Evolutionary conservation across 208 protist species (phyloP).

Genomic region (Trypanosoma theileri): DNA sequence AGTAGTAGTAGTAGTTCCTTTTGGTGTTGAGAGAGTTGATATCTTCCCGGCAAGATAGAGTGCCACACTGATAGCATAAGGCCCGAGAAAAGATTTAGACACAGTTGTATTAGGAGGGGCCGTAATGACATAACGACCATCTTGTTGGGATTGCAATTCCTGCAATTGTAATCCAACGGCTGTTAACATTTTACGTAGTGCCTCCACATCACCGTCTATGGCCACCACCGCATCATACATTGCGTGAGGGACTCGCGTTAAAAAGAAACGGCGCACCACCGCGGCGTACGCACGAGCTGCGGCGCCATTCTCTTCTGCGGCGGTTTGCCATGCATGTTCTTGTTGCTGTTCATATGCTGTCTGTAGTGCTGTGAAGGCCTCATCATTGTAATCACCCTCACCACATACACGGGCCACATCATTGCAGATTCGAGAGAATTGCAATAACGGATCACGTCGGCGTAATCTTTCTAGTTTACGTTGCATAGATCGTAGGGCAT

Average conservation of each 20-base stretch:
- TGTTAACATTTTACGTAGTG: slow-evolving; percentile 19
- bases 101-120: slow-evolving; percentile 24
- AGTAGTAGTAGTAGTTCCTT: background rate
- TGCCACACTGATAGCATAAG: slow-evolving; percentile 54
- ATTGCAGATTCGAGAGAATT: slow-evolving; percentile 85
- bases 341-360: slow-evolving; percentile 38
- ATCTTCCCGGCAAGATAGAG: slow-evolving; percentile 30
- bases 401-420: slow-evolving; percentile 61
- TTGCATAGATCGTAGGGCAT: slow-evolving; percentile 69
- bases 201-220: slow-evolving; percentile 36
- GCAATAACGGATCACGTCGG: slow-evolving; percentile 69
- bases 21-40: too few relatives aligned
- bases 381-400: slow-evolving; percentile 27
- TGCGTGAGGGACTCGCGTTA: slow-evolving; percentile 45
- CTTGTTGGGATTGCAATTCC: background rate
- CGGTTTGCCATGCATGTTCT: slow-evolving; percentile 53
- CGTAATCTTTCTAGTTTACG: slow-evolving; percentile 83
- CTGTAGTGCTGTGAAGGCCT: slow-evolving; percentile 55
- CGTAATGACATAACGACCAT: slow-evolving; percentile 34
- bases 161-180: slow-evolving; percentile 40
- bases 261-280: slow-evolving; percentile 48
- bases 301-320: slow-evolving; percentile 29
- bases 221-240: slow-evolving; percentile 73
- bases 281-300: slow-evolving; percentile 59
- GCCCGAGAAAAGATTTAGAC: slow-evolving; percentile 33